Conservation (phyloP, 2,329 filamentous ascomycete genomes). For the Cordyceps tenuipes region DNA sequence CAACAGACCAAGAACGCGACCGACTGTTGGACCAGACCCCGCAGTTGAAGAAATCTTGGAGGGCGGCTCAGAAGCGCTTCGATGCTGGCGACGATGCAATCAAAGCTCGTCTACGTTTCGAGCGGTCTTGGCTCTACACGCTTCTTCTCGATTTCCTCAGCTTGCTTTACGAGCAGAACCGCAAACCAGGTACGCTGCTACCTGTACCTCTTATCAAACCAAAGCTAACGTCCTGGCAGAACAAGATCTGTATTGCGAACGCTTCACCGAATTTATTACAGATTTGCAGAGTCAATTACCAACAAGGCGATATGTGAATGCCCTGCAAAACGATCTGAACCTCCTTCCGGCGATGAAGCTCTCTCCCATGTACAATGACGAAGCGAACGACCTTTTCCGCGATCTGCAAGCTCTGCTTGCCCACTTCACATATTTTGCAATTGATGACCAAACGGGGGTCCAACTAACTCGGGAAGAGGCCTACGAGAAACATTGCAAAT, state of each 20-base stretch:
- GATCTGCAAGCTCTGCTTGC: slow-evolving; percentile 73
- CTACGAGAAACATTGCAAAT: slow-evolving; percentile 70
- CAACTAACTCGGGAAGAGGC: slow-evolving; percentile 65
- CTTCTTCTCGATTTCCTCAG: slow-evolving; percentile 76
- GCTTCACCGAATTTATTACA: slow-evolving; percentile 83
- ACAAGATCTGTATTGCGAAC: slow-evolving; percentile 74
- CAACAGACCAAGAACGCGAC: slow-evolving; percentile 67
- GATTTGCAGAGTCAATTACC: slow-evolving; percentile 91
- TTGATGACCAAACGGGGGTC: slow-evolving; percentile 82
- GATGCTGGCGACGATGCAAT: slow-evolving; percentile 74
- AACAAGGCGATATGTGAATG: slow-evolving; percentile 88
- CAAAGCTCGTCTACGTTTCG: slow-evolving; percentile 77
- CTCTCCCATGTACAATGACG: slow-evolving; percentile 68
- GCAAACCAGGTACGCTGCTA: slow-evolving; percentile 2
- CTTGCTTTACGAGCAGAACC: slow-evolving; percentile 53
- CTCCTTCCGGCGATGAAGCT: slow-evolving; percentile 67
- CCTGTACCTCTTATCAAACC: too few species aligned
- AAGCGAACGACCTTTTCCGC: slow-evolving; percentile 67
- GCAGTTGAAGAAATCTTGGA: slow-evolving; percentile 85
- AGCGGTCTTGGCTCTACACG: slow-evolving; percentile 87
- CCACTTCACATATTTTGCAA: slow-evolving; percentile 81
- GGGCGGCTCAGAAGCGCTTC: slow-evolving; percentile 75
- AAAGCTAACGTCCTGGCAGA: slow-evolving; percentile 38
- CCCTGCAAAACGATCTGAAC: slow-evolving; percentile 78
- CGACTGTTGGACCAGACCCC: slow-evolving; percentile 60